A percentile compares a stretch with the other conserved stretches of the same genome.
Evolutionary conservation across 2,329 filamentous ascomycete genomes (phyloP).

Genomic region (Lasiodiplodia gonubiensis): DNA sequence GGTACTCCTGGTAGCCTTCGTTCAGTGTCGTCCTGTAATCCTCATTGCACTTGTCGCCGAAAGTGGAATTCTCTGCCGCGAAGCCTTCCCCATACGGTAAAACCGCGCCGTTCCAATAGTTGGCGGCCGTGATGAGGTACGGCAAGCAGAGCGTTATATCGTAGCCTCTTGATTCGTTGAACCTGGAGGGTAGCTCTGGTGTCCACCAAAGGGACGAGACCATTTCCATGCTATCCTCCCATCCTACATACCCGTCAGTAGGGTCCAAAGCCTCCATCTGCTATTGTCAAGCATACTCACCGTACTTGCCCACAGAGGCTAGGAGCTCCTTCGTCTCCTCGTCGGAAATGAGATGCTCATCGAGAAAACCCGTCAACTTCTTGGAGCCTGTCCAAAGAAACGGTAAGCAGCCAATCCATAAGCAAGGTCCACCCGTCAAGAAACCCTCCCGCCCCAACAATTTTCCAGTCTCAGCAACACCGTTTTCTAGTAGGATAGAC

Average conservation of each 20-base stretch:
- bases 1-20: constrained; percentile 40
- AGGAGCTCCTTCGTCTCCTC: constrained; percentile 30
- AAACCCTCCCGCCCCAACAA: too few relatives aligned
- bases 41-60: constrained; percentile 33
- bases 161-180: constrained; percentile 38
- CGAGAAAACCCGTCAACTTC: constrained; percentile 42
- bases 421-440: too few relatives aligned
- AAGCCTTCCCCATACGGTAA: constrained; percentile 31
- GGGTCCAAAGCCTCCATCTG: neutral
- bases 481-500: too few relatives aligned
- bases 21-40: constrained; percentile 41
- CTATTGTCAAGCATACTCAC: constrained; percentile 15
- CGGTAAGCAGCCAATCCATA: neutral
- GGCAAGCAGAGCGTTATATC: constrained; percentile 40
- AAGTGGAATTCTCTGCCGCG: constrained; percentile 26
- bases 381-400: neutral
- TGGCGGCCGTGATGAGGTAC: constrained; percentile 34
- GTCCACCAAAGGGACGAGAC: constrained; percentile 38
- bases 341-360: constrained; percentile 39
- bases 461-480: too few relatives aligned
- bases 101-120: constrained; percentile 29
- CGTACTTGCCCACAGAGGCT: constrained; percentile 39
- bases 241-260: constrained; percentile 31
- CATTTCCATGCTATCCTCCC: constrained; percentile 45
- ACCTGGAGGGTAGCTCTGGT: constrained; percentile 34